Conservation (phyloP, 257 asterid species). For the Eustoma russellianum region DNA sequence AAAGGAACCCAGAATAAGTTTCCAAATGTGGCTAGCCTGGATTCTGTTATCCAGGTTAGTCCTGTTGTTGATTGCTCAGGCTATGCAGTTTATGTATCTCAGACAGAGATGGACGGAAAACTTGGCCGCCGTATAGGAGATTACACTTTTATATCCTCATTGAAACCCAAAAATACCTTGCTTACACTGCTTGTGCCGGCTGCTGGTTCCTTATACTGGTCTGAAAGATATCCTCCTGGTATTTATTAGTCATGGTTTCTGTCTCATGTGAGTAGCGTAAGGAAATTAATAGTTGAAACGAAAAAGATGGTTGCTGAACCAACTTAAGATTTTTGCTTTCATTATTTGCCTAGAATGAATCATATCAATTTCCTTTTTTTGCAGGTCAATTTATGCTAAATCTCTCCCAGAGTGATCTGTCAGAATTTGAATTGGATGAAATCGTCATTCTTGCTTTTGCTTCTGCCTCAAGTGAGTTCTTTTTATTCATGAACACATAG, state of each 20-base stretch:
- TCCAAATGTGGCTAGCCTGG: conserved; percentile 32
- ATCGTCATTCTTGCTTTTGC: conserved; percentile 48
- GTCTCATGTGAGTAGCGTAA: too few species aligned
- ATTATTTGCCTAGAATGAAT: not conserved
- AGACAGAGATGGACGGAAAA: conserved; percentile 64
- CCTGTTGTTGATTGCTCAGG: conserved; percentile 89
- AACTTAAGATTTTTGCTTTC: conserved; percentile 6
- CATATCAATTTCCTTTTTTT: not conserved
- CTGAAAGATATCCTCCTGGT: conserved; percentile 77
- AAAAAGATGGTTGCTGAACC: too few species aligned
- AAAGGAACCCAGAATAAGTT: conserved; percentile 49
- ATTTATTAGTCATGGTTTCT: conserved; percentile 6
- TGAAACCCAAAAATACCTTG: conserved; percentile 51
- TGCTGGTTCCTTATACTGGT: conserved; percentile 47
- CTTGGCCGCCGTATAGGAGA: conserved; percentile 35
- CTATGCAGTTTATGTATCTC: conserved; percentile 54
- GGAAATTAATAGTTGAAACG: too few species aligned
- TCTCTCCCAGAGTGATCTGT: conserved; percentile 55
- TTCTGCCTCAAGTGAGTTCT: conserved; percentile 58
- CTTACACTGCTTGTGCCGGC: conserved; percentile 56
- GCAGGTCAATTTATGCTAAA: conserved; percentile 49
- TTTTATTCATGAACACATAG: not conserved
- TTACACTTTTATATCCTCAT: conserved; percentile 50
- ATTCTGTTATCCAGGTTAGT: conserved; percentile 56
- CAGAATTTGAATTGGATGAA: conserved; percentile 61